Conservation (phyloP, 176 grass and related monocot genomes). For the Typha latifolia region DNA sequence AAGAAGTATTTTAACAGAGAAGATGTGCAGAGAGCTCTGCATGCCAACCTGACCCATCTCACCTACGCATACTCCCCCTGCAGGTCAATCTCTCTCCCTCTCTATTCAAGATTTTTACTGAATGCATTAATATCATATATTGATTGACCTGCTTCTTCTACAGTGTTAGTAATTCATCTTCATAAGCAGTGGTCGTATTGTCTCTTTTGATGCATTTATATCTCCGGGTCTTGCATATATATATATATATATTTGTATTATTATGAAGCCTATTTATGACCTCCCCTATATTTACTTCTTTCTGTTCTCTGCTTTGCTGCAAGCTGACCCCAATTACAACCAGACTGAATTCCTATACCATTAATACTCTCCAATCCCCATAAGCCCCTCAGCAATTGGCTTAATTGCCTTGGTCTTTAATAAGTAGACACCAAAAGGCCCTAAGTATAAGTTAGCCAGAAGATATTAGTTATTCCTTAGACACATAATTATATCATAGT, state of each 20-base stretch:
- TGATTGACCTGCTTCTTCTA: background rate
- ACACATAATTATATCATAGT: too few species aligned
- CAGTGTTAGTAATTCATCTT: background rate
- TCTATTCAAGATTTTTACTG: background rate
- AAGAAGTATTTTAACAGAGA: slow-evolving; percentile 58
- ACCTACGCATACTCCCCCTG: slow-evolving; percentile 72
- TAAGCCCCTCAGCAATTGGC: too few species aligned
- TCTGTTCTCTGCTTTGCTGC: background rate
- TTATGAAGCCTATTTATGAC: background rate
- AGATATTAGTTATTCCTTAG: too few species aligned
- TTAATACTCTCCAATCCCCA: too few species aligned
- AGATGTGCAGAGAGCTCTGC: slow-evolving; percentile 70
- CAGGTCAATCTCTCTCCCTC: slow-evolving; percentile 35
- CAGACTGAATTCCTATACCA: too few species aligned
- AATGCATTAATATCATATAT: background rate
- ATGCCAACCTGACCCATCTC: slow-evolving; percentile 60
- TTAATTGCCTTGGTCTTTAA: too few species aligned
- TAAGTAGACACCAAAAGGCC: too few species aligned
- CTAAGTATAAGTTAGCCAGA: too few species aligned
- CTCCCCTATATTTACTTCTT: background rate
- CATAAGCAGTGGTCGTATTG: background rate
- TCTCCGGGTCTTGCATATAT: background rate
- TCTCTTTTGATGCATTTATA: background rate
- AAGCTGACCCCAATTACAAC: background rate
- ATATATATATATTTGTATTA: background rate